Percentiles rank a stretch among this genome's conserved stretches.
Conservation (phyloP, 352 stramenopile genomes). For the Phytophthora macrochlamydospora region DNA sequence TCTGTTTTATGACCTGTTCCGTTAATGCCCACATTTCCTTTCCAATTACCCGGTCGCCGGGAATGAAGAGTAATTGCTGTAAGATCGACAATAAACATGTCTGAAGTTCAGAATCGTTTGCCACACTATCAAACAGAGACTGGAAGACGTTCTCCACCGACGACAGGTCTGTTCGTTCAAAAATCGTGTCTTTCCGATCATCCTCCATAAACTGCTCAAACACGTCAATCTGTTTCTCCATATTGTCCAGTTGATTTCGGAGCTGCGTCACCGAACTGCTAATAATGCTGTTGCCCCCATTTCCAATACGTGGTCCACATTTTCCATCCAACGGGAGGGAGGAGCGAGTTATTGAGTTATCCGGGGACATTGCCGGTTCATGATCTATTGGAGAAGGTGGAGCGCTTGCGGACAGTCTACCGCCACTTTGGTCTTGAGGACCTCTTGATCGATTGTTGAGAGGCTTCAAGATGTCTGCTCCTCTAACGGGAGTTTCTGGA, state of each 20-base stretch:
- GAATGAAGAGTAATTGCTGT: conserved; percentile 88
- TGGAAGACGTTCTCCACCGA: conserved; percentile 74
- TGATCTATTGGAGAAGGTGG: conserved; percentile 59
- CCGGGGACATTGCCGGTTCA: conserved; percentile 38
- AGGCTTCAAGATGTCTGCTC: conserved; percentile 38
- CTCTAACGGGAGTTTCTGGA: conserved; percentile 31
- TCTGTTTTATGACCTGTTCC: conserved; percentile 82
- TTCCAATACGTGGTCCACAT: conserved; percentile 22
- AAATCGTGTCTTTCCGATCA: conserved; percentile 87
- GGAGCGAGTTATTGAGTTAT: conserved; percentile 30
- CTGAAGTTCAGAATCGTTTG: conserved; percentile 67
- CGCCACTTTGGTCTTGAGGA: conserved; percentile 24
- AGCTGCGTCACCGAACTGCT: conserved; percentile 77
- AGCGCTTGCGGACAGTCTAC: conserved; percentile 40
- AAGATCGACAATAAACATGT: conserved; percentile 79
- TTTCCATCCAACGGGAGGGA: conserved; percentile 37
- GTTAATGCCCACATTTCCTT: conserved; percentile 89
- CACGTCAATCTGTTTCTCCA: conserved; percentile 90
- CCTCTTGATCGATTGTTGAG: conserved; percentile 28
- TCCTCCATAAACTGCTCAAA: conserved; percentile 90
- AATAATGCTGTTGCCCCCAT: conserved; percentile 59
- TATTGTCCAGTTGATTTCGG: conserved; percentile 84
- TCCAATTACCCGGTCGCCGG: conserved; percentile 76
- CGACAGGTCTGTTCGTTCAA: conserved; percentile 77
- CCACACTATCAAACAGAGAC: conserved; percentile 58